phyloP scores from a whole-genome alignment of 495 filamentous ascomycete species.

The Lepidopterella palustris region DNA sequence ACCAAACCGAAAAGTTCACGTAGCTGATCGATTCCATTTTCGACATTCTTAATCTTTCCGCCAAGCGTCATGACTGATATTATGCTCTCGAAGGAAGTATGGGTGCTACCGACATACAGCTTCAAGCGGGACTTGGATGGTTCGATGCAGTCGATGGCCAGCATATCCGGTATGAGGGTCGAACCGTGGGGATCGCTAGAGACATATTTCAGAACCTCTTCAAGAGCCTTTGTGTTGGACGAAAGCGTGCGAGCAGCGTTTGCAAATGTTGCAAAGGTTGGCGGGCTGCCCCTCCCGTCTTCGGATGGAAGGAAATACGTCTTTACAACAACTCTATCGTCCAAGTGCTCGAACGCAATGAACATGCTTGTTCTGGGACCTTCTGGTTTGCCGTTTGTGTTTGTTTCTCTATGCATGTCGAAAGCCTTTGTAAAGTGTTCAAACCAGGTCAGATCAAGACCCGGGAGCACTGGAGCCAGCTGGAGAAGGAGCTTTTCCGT shows the following conservation, averaged over 20 bases:
- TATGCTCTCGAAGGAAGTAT: not conserved
- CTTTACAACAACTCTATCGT: not conserved
- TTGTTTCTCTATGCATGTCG: not conserved
- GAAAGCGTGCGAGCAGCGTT: not conserved
- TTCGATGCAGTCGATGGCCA: not conserved
- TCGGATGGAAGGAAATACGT: not conserved
- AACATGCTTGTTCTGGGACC: not conserved
- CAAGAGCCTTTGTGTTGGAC: not conserved
- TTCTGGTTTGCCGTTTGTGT: not conserved
- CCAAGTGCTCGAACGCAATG: not conserved
- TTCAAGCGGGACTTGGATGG: not conserved
- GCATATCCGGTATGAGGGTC: not conserved
- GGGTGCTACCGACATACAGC: not conserved
- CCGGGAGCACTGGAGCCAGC: not conserved
- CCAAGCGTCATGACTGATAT: not conserved
- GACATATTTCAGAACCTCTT: not conserved
- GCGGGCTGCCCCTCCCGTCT: too few relatives aligned
- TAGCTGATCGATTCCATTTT: not conserved
- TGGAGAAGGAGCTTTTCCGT: not conserved
- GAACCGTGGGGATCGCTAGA: not conserved
- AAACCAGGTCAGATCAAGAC: not conserved
- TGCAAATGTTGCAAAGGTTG: not conserved
- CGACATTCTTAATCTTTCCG: not conserved
- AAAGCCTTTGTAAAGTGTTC: not conserved
- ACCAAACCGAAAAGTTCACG: not conserved